Percentiles rank a stretch among this genome's conserved stretches.
phyloP scores from a whole-genome alignment of 2,329 filamentous ascomycete species.

The Aspergillus thermomutatus region DNA sequence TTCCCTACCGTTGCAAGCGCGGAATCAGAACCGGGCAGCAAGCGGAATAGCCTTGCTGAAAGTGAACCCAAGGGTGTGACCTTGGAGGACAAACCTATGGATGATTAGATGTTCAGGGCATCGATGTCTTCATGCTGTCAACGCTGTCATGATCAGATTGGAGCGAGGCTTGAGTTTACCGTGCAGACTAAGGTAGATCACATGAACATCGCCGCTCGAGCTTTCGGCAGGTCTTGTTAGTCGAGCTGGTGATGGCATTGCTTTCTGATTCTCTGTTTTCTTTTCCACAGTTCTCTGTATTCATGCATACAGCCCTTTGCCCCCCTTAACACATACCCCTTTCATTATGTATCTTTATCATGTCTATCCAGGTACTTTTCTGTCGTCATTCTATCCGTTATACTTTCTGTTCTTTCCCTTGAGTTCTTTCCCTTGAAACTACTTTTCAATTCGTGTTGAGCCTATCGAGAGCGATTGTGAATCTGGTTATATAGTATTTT shows the following conservation, averaged over 20 bases:
- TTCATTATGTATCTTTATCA: conserved; percentile 1
- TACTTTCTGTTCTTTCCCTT: background rate
- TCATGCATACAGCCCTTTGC: background rate
- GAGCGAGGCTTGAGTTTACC: background rate
- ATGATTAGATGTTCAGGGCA: conserved; percentile 50
- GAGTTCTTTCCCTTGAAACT: background rate
- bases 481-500: conserved; percentile 10
- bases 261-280: conserved; percentile 1
- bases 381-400: conserved; percentile 2
- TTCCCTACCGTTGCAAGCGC: conserved; percentile 24
- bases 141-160: background rate
- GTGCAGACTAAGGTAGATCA: background rate
- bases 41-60: conserved; percentile 35
- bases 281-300: background rate
- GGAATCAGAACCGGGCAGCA: conserved; percentile 27
- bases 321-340: background rate
- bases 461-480: conserved; percentile 6
- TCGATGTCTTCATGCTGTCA: background rate
- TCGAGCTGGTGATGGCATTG: conserved; percentile 6
- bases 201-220: background rate
- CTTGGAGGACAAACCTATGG: conserved; percentile 73
- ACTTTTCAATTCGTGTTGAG: background rate
- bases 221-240: conserved; percentile 15
- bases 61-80: conserved; percentile 55
- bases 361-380: conserved; percentile 4